Percentiles rank a stretch among this genome's conserved stretches.
These are phyloP conservation scores for Aaosphaeria pasadenensis DNA, from an alignment of 2,329 filamentous ascomycete genomes.

Conservation along the genomic window DNA sequence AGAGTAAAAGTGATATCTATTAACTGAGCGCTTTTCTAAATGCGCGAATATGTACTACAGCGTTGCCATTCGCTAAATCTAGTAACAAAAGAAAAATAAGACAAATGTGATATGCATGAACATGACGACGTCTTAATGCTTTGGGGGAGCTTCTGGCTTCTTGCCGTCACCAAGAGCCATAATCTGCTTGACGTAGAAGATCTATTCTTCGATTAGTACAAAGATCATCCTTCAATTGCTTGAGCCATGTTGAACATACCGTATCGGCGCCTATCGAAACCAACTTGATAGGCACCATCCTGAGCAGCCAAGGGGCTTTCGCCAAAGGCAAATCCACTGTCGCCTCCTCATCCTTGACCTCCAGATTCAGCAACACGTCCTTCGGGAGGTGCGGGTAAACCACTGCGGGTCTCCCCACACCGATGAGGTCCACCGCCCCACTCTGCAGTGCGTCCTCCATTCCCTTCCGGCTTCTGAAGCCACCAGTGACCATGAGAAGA, in stretches of 20 bases:
- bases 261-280: constrained; percentile 2
- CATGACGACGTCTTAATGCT: not conserved
- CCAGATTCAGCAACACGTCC: constrained; percentile 10
- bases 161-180: constrained; percentile 4
- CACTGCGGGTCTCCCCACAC: constrained; percentile 7
- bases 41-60: too few relatives aligned
- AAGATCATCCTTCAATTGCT: not conserved
- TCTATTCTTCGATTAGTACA: constrained; percentile 1
- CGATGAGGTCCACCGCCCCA: constrained; percentile 11
- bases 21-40: too few relatives aligned
- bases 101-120: not conserved
- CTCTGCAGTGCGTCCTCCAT: constrained; percentile 54
- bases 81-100: too few relatives aligned
- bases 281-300: constrained; percentile 1
- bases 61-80: too few relatives aligned
- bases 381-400: constrained; percentile 7
- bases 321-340: constrained; percentile 1
- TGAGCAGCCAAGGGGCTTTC: constrained; percentile 1
- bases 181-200: constrained; percentile 7
- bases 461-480: constrained; percentile 50
- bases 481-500: constrained; percentile 57
- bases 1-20: too few relatives aligned
- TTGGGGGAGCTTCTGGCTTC: constrained; percentile 5
- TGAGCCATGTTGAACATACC: constrained; percentile 1
- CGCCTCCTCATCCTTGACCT: constrained; percentile 8